phyloP scores from a whole-genome alignment of 2,329 filamentous ascomycete species.

The Cephalotrichum gorgonifer region DNA sequence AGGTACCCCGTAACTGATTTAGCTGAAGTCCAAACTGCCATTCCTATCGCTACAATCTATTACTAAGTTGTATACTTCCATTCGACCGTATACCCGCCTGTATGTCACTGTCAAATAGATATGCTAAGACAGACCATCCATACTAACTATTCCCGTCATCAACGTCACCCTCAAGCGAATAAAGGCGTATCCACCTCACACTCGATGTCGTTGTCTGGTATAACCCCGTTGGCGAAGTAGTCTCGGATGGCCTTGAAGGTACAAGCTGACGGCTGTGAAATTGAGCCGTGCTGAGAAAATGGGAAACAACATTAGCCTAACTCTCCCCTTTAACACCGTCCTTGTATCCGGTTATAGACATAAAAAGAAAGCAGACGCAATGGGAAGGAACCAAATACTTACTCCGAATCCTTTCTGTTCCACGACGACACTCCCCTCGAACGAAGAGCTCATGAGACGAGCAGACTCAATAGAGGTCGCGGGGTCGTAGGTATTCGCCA shows the following conservation, averaged over 20 bases:
- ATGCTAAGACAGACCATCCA: too few species aligned
- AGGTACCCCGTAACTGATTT: too few species aligned
- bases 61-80: too few species aligned
- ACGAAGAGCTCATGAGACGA: constrained; percentile 29
- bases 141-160: too few species aligned
- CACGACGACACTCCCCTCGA: constrained; percentile 33
- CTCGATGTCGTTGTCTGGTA: neutral
- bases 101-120: too few species aligned
- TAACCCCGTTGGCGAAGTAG: neutral
- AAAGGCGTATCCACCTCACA: neutral
- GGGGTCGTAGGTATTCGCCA: constrained; percentile 34
- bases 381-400: constrained; percentile 11
- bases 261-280: neutral
- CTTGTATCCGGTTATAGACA: neutral
- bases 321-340: neutral
- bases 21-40: too few species aligned
- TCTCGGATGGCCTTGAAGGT: neutral
- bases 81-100: too few species aligned
- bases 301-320: neutral
- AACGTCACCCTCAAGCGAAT: neutral
- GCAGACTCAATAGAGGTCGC: constrained; percentile 36
- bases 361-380: neutral
- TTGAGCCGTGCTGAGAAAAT: neutral
- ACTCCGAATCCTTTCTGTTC: constrained; percentile 41
- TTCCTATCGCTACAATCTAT: too few species aligned